Conservation (phyloP, 2,329 filamentous ascomycete species). For the Trichoderma guizhouense region DNA sequence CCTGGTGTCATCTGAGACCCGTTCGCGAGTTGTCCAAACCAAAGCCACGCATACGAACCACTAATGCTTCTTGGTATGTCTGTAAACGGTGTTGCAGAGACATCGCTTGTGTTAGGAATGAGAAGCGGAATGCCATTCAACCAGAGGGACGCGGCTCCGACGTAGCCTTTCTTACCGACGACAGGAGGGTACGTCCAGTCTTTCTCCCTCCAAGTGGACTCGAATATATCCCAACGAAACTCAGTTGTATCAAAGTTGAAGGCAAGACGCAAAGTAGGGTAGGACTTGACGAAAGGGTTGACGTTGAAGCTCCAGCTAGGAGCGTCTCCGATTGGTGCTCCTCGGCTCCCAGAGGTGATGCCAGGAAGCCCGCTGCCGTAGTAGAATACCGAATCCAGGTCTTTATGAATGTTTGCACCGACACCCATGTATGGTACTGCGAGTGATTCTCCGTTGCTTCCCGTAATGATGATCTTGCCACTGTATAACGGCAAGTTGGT, state of each 20-base stretch:
- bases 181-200: neutral
- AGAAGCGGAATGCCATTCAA: neutral
- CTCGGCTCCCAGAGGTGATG: neutral
- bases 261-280: neutral
- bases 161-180: neutral
- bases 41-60: neutral
- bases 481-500: neutral
- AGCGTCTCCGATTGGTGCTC: neutral
- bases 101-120: neutral
- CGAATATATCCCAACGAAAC: neutral
- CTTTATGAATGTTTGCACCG: neutral
- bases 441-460: neutral
- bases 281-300: neutral
- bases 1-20: neutral
- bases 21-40: neutral
- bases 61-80: neutral
- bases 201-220: neutral
- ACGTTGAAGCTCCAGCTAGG: neutral
- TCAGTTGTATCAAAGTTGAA: neutral
- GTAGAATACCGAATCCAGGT: neutral
- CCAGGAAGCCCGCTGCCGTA: neutral
- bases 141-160: neutral
- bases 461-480: neutral
- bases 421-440: neutral
- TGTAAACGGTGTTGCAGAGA: neutral